phyloP scores from a whole-genome alignment of 2,329 filamentous ascomycete species.

The Cladorrhinum sp. region DNA sequence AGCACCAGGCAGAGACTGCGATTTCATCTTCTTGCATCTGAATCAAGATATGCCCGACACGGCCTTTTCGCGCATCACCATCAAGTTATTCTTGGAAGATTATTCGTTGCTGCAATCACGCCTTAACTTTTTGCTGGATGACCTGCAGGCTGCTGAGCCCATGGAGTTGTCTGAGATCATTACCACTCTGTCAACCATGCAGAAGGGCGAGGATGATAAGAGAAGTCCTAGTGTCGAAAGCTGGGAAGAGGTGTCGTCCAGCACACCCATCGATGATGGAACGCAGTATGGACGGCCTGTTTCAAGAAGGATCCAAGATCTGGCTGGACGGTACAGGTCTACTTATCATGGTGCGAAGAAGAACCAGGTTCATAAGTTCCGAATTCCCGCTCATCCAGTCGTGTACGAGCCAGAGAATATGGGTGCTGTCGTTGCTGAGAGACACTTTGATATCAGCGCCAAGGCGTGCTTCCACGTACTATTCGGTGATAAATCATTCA shows the following conservation, averaged over 20 bases:
- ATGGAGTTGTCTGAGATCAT: constrained; percentile 68
- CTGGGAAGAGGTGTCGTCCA: constrained; percentile 77
- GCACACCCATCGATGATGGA: constrained; percentile 59
- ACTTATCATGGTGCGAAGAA: constrained; percentile 34
- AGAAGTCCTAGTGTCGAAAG: constrained; percentile 77
- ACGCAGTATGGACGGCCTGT: constrained; percentile 42
- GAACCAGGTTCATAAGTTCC: constrained; percentile 63
- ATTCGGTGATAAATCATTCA: constrained; percentile 92
- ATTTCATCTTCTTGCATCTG: constrained; percentile 84
- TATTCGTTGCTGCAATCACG: constrained; percentile 77
- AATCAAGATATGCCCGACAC: constrained; percentile 60
- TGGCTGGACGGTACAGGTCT: constrained; percentile 36
- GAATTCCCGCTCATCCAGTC: constrained; percentile 76
- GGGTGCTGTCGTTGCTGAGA: constrained; percentile 70
- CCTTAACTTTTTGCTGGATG: constrained; percentile 80
- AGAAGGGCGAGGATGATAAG: constrained; percentile 57
- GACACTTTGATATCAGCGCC: constrained; percentile 84
- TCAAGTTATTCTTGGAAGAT: constrained; percentile 92
- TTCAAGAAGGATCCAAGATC: constrained; percentile 34
- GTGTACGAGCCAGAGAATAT: constrained; percentile 82
- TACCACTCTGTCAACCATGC: constrained; percentile 70
- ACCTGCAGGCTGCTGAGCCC: constrained; percentile 69
- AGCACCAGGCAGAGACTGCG: constrained; percentile 84
- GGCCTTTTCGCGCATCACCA: constrained; percentile 70
- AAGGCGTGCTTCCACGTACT: constrained; percentile 95